Evolutionary conservation across 2,329 filamentous ascomycete species (phyloP).

Genomic region (Massarina eburnea): DNA sequence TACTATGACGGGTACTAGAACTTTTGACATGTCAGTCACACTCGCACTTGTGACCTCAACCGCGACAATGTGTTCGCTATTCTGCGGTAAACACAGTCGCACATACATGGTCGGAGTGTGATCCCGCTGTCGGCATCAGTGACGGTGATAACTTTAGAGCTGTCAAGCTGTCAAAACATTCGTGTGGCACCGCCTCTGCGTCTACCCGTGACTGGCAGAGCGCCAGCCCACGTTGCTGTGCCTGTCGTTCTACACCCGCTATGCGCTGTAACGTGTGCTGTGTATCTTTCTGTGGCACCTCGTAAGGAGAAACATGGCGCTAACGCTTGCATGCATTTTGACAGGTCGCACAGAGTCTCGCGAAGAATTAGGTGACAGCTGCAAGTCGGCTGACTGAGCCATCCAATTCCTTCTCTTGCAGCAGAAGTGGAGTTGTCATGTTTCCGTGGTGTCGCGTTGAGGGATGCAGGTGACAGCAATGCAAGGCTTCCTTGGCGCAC

Average conservation of each 20-base stretch:
- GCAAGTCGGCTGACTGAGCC: slow-evolving; percentile 20
- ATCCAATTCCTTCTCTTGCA: slow-evolving; percentile 18
- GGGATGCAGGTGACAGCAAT: slow-evolving; percentile 17
- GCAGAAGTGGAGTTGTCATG: slow-evolving; percentile 10
- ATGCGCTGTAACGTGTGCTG: slow-evolving; percentile 35
- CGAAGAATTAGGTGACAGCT: slow-evolving; percentile 20
- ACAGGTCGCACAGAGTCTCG: slow-evolving; percentile 23
- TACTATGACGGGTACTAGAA: slow-evolving; percentile 24
- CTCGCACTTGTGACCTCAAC: slow-evolving; percentile 21
- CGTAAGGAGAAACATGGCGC: slow-evolving; percentile 14
- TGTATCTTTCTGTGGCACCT: slow-evolving; percentile 34
- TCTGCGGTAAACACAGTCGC: slow-evolving; percentile 11
- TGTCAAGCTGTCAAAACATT: slow-evolving; percentile 39
- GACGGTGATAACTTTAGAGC: slow-evolving; percentile 22
- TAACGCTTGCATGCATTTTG: slow-evolving; percentile 35
- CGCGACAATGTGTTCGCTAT: slow-evolving; percentile 11
- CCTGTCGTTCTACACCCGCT: slow-evolving; percentile 29
- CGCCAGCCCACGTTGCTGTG: slow-evolving; percentile 36
- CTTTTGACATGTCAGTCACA: slow-evolving; percentile 34
- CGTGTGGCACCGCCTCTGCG: slow-evolving; percentile 29
- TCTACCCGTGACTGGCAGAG: slow-evolving; percentile 24
- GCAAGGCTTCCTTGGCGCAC: slow-evolving; percentile 8
- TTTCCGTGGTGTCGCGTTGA: slow-evolving; percentile 8
- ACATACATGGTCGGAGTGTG: slow-evolving; percentile 30
- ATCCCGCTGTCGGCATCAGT: slow-evolving; percentile 33